Evolutionary conservation across 129 eudicot genomes (phyloP), one percentile per base, ranked within the genome.

Genomic region (Calendula officinalis): DNA sequence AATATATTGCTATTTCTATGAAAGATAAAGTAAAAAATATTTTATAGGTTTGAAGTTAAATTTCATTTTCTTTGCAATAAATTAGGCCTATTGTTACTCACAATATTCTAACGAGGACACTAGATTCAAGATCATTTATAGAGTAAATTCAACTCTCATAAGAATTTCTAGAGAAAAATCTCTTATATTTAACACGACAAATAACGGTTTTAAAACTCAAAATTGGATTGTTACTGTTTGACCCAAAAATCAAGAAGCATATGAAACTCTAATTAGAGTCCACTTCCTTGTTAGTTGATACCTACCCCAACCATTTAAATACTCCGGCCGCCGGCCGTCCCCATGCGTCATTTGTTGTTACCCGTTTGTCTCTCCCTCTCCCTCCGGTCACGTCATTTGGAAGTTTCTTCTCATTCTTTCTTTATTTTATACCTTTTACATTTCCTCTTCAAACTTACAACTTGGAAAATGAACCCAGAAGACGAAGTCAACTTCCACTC

Each of bases 401-500:
- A 71, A 71, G 44, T 71, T 71, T 64, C 70, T 64, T 41, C 52
- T 27, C 42, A 13, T 13, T 63, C 44, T 49, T 60, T 71, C 48
- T 60, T 47, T 70, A 60, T 39, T 52, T 22, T 22, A 22, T 22
- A 2, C 30, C 30, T 22, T 60, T 70, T 60, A 44, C 9, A 45
- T 50, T n/a, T 50, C 67, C 17, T 70, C 60, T 60, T 59, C 67
- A 60, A 59, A 63, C 65, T 16, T 10, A 68, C 61, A 47, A 60
- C 42, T 55, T 55, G 39, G 77, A 66, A 74, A 74, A 74, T 74
- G 78, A 65, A 46, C 67, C 68, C 72, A 7, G 15, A 56, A 30
- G 78, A 74, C 78, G 61, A 39, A 39, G 78, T 74, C 78, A 74
- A 66, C 68, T 39, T 65, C 66, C 78, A 74, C 73, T 64, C 77